Base-by-base conservation (phyloP, 148 eudicot species). In the Dianthus caryophyllus region DNA sequence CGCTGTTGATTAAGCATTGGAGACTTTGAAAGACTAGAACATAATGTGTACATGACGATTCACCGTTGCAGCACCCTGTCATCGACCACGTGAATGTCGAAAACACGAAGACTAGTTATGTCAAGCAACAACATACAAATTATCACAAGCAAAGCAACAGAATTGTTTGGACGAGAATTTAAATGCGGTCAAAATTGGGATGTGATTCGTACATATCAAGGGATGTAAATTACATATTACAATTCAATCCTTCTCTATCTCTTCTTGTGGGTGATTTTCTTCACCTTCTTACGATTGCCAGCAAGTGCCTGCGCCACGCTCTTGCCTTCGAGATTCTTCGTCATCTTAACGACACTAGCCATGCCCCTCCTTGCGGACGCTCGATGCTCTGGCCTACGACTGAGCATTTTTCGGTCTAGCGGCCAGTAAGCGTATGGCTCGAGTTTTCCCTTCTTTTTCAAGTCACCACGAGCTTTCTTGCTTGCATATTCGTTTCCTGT, bases 391-490 rank as follows among this genome's bases (percentile, higher is more conserved):
- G 97, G 89, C 71, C 99, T 82, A 10, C 81, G 81, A 60, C 97
- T 94, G 68, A 94, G 82, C 96, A 94, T 79, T 76, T 94, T 94
- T 6, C 96, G 85, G 58, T 94, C 99, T 8, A 94, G 88, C 5
- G 99, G 97, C 97, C 97, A 94, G 75, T 94, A 94, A 11, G 99
- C 97, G 67, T 94, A 94, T 0, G 99, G 97, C 82, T 94, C 99
- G 24, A 88, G 84, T 81, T 92, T 92, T 3, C 84, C 91, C 81
- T 87, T 89, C 75, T 83, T 87, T 78, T 85, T 92, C 76, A 92
- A 71, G 73, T 92, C 98, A 43, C 99, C 97, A 22, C 79, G 67
- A 8, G 99, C 99, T 82, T 88, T 88, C 72, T 88, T 94, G 74
- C 96, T 90, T 2, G 85, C 82, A 73, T 94, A 94, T 66, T 94